These are phyloP conservation scores for Pleurotus djamor DNA, from an alignment of 768 basidiomycete genomes.

Conservation along the genomic window DNA sequence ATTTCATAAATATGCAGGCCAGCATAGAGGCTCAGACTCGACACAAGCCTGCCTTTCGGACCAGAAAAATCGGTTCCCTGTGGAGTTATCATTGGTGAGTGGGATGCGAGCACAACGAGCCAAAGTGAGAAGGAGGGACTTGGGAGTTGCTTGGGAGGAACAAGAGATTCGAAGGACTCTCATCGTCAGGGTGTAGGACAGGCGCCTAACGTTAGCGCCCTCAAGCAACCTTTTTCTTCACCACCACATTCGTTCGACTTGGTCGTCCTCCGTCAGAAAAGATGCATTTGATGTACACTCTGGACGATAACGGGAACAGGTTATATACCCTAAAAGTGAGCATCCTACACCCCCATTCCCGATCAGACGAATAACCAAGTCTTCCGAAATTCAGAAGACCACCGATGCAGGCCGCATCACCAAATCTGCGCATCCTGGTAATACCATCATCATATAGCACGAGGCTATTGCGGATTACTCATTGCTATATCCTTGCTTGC, in stretches of 20 bases:
- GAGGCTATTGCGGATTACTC: too few relatives aligned
- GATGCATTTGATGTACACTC: conserved; percentile 98
- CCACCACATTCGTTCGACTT: background rate
- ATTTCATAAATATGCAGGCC: too few relatives aligned
- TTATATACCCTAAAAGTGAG: conserved; percentile 90
- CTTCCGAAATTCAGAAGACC: conserved; percentile 59
- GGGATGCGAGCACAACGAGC: too few relatives aligned
- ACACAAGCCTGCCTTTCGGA: too few relatives aligned
- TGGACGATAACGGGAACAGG: conserved; percentile 75
- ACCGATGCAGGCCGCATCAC: conserved; percentile 81
- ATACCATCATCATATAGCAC: conserved; percentile 13
- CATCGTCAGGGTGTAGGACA: background rate
- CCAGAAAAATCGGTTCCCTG: too few relatives aligned
- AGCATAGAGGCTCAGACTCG: too few relatives aligned
- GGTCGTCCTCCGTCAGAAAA: conserved; percentile 15
- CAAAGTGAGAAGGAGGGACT: too few relatives aligned
- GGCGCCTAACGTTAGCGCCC: background rate
- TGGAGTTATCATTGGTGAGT: too few relatives aligned
- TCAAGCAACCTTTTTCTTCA: background rate
- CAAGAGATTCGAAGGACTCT: background rate
- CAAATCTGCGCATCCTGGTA: conserved; percentile 97
- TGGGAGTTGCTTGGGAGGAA: too few relatives aligned
- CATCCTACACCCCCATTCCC: background rate
- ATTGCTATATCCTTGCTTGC: background rate
- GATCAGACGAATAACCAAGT: background rate